These are phyloP conservation scores for Gossypium schwendimanii DNA, from an alignment of 441 rosid species.

Conservation along the genomic window DNA sequence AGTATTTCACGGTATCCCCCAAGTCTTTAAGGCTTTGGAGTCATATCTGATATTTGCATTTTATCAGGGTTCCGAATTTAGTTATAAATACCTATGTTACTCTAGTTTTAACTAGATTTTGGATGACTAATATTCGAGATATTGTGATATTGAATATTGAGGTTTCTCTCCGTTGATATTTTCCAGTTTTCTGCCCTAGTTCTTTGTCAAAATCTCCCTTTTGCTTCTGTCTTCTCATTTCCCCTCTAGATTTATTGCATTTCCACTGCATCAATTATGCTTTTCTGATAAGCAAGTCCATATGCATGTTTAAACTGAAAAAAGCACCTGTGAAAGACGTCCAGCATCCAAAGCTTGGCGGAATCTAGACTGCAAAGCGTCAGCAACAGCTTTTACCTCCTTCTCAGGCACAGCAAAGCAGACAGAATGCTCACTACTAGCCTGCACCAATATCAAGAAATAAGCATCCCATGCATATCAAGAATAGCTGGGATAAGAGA, in stretches of 20 bases:
- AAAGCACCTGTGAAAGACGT: slow-evolving; percentile 81
- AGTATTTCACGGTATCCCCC: not conserved
- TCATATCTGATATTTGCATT: not conserved
- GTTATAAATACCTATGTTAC: not conserved
- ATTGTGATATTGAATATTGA: not conserved
- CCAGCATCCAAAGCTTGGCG: slow-evolving; percentile 83
- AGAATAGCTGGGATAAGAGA: slow-evolving; percentile 7
- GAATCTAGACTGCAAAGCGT: slow-evolving; percentile 74
- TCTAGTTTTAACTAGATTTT: not conserved
- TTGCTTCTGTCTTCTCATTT: not conserved
- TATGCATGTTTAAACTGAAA: not conserved
- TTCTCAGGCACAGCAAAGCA: slow-evolving; percentile 97
- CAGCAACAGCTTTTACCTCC: slow-evolving; percentile 81
- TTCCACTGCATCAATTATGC: not conserved
- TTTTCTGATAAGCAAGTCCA: slow-evolving; percentile 3
- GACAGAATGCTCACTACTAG: slow-evolving; percentile 93
- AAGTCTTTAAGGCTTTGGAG: not conserved
- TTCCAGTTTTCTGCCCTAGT: not conserved
- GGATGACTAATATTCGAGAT: not conserved
- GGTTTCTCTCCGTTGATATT: not conserved
- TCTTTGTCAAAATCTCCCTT: not conserved
- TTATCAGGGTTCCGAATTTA: not conserved
- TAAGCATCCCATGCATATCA: slow-evolving; percentile 16
- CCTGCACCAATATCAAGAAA: slow-evolving; percentile 39
- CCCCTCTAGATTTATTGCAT: not conserved